Conservation (phyloP, 73 alveolate species). For the Paramecium caudatum region DNA sequence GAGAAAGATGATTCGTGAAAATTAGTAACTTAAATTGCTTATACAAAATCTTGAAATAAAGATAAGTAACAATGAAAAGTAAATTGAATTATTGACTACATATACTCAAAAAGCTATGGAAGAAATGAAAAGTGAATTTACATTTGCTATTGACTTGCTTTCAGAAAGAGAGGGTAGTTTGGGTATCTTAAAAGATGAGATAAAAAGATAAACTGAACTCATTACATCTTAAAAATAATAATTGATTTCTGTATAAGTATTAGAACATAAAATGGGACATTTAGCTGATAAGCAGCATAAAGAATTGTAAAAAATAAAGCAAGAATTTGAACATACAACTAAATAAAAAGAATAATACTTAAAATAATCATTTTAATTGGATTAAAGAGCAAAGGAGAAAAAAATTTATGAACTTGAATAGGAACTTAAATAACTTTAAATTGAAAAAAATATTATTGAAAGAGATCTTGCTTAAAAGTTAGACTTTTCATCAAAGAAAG, state of each 20-base stretch:
- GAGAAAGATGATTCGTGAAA: conserved; percentile 61
- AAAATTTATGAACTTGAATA: conserved; percentile 1
- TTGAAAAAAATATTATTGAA: conserved; percentile 33
- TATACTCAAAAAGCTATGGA: conserved; percentile 62
- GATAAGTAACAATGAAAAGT: conserved; percentile 34
- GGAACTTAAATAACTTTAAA: neutral
- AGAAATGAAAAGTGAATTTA: conserved; percentile 64
- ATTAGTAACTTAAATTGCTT: conserved; percentile 37
- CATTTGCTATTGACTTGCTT: conserved; percentile 54
- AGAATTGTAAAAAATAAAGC: conserved; percentile 7
- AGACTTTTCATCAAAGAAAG: conserved; percentile 8
- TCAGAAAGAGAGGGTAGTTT: conserved; percentile 60
- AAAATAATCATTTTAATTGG: conserved; percentile 14
- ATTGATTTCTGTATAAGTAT: conserved; percentile 31
- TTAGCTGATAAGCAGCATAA: conserved; percentile 26
- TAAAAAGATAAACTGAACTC: conserved; percentile 11
- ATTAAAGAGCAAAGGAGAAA: conserved; percentile 5
- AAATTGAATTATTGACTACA: conserved; percentile 55
- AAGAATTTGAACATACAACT: conserved; percentile 8
- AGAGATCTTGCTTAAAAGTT: conserved; percentile 48
- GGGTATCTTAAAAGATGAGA: conserved; percentile 18
- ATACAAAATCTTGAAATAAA: conserved; percentile 21
- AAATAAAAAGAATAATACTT: conserved; percentile 36
- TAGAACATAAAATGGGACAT: conserved; percentile 62
- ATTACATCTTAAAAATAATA: conserved; percentile 25